Evolutionary conservation across 2,329 filamentous ascomycete genomes (phyloP).

Genomic region (Phyllosticta capitalensis): DNA sequence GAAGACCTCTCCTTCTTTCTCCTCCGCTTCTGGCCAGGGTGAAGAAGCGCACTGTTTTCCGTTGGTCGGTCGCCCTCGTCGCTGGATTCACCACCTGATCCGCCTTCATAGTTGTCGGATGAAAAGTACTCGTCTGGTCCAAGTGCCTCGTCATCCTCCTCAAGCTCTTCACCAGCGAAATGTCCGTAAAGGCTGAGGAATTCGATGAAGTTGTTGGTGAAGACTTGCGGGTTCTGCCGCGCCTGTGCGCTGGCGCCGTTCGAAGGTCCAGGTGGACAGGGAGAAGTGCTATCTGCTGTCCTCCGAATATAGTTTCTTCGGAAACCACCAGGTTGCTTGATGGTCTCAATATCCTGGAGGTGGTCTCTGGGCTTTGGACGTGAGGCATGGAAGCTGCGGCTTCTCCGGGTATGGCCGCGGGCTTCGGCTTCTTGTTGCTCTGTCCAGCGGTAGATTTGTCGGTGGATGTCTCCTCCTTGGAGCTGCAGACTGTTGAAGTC

Average conservation of each 20-base stretch:
- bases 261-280: slow-evolving; percentile 35
- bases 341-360: slow-evolving; percentile 74
- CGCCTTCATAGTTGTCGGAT: slow-evolving; percentile 56
- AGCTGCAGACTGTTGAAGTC: slow-evolving; percentile 90
- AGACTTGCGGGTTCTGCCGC: slow-evolving; percentile 46
- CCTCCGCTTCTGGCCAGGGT: slow-evolving; percentile 54
- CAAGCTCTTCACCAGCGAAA: slow-evolving; percentile 92
- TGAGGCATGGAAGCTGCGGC: slow-evolving; percentile 76
- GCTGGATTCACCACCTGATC: slow-evolving; percentile 37
- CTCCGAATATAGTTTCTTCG: slow-evolving; percentile 80
- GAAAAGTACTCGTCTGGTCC: slow-evolving; percentile 86
- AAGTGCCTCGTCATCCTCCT: slow-evolving; percentile 89
- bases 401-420: slow-evolving; percentile 58
- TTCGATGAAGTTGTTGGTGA: slow-evolving; percentile 91
- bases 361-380: slow-evolving; percentile 72
- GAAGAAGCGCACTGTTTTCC: slow-evolving; percentile 77
- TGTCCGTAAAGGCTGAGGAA: slow-evolving; percentile 93
- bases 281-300: slow-evolving; percentile 55
- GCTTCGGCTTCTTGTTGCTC: slow-evolving; percentile 69
- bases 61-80: slow-evolving; percentile 67
- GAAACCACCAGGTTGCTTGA: slow-evolving; percentile 90
- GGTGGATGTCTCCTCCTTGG: slow-evolving; percentile 88
- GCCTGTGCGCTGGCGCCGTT: slow-evolving; percentile 21
- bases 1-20: slow-evolving; percentile 69
- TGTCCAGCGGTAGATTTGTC: slow-evolving; percentile 94